phyloP scores from a whole-genome alignment of 176 grass and related monocot species.

The Oryza meyeriana region DNA sequence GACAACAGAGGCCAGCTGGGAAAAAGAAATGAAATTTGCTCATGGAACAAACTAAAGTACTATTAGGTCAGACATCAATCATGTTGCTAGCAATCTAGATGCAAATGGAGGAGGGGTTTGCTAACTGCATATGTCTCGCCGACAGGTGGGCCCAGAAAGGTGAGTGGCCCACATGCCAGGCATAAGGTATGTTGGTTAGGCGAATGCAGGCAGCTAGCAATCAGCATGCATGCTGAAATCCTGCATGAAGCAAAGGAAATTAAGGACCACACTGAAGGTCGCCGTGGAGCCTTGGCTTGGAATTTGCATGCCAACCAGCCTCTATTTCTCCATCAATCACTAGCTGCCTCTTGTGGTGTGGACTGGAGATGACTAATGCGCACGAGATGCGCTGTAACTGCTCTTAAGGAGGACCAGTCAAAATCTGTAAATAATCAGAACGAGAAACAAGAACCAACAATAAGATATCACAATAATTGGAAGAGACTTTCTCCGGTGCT shows the following conservation, averaged over 20 bases:
- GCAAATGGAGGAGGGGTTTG: not conserved
- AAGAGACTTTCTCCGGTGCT: too few species aligned
- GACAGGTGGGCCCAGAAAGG: not conserved
- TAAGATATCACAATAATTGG: not conserved
- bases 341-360: not conserved
- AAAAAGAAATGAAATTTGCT: not conserved
- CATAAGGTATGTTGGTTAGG: not conserved
- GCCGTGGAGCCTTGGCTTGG: not conserved
- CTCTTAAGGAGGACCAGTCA: not conserved
- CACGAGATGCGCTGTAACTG: not conserved
- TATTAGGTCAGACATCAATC: conserved; percentile 10
- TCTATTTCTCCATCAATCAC: not conserved
- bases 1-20: not conserved
- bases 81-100: not conserved
- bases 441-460: not conserved
- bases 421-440: not conserved
- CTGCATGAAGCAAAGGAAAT: not conserved
- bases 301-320: not conserved
- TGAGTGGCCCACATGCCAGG: not conserved
- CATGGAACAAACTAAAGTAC: not conserved
- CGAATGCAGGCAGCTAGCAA: not conserved
- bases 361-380: not conserved
- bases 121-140: not conserved
- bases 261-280: not conserved
- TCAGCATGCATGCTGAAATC: not conserved